Conservation (phyloP, 2,329 filamentous ascomycete genomes). For the Penicillium oxalicum region DNA sequence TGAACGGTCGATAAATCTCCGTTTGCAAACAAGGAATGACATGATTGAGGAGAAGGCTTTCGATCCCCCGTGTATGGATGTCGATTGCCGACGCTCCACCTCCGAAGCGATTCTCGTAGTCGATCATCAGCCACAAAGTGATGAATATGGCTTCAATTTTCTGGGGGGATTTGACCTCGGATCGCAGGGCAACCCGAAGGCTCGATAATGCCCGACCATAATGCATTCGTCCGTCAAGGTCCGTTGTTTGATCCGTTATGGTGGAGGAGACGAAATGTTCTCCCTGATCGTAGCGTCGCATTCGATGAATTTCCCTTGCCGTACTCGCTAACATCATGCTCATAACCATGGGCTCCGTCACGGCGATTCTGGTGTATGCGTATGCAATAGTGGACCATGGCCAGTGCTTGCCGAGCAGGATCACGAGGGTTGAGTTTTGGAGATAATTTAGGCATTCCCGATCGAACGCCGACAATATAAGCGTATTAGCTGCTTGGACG, state of each 20-base stretch:
- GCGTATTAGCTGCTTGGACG: conserved; percentile 20
- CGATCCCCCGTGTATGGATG: conserved; percentile 21
- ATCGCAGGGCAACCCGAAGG: conserved; percentile 19
- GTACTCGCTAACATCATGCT: conserved; percentile 25
- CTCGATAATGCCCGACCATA: conserved; percentile 22
- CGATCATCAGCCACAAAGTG: conserved; percentile 26
- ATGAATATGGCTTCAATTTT: conserved; percentile 25
- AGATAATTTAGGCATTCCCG: conserved; percentile 21
- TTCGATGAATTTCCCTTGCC: conserved; percentile 20
- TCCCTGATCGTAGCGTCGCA: conserved; percentile 15
- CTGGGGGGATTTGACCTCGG: conserved; percentile 19
- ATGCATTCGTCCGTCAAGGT: conserved; percentile 19
- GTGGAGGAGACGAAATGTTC: not conserved
- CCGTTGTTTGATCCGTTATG: conserved; percentile 8
- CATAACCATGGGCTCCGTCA: conserved; percentile 25
- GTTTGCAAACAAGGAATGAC: conserved; percentile 19
- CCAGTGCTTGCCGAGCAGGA: conserved; percentile 25
- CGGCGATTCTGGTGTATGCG: conserved; percentile 22
- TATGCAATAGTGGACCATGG: conserved; percentile 25
- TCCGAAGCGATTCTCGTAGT: conserved; percentile 24
- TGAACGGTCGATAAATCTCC: not conserved
- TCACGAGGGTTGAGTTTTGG: conserved; percentile 21
- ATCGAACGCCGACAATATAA: conserved; percentile 18
- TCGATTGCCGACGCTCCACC: conserved; percentile 21
- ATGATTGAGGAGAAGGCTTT: conserved; percentile 20